Evolutionary conservation across 2,329 filamentous ascomycete genomes (phyloP), one percentile per base, ranked within the genome.

Genomic region (Aureobasidium uvarum): DNA sequence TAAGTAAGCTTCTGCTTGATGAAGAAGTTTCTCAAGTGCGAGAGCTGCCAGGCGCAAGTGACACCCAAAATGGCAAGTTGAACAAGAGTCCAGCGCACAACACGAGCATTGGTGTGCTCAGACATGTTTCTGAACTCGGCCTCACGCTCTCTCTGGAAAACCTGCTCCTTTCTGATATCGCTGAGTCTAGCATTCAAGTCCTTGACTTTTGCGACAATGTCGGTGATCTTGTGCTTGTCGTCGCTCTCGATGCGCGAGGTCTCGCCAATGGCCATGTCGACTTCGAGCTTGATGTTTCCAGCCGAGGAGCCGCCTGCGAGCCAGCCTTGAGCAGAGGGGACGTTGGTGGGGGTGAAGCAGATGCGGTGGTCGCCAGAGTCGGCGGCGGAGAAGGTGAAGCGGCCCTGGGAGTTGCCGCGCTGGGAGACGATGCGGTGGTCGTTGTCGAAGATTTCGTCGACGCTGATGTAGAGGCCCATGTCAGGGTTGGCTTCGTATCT

Each of bases 1-100:
- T 86, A 99, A 67, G 95, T 98, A 77, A 99, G 87, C 85, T 99
- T 99, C 83, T 98, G 94, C 85, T 99, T 99, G 83, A 99, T 99
- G 83, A 99, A 99, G 85, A 99, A 99, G 54, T 91, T 90, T 71
- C 95, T 86, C 72, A 99, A 85, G 80, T 99, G 94, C 63, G 92
- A 96, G 54, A 99, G 83, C 79, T 99, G 95, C 95, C 95, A 99
- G 68, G 92, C 91, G 80, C 95, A 99, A 39, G 95, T 96, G 65
- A 89, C 83, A 64, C 88, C 91, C 63, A 99, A 83, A 43, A 98
- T 86, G 62, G 87, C 84, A 67, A 98, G 81, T 79, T 99, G 95
- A 71, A 98, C 89, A 70, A 97, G 74, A 70, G 95, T 94, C 94
- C 95, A 99, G 72, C 92, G 88, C 59, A 98, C 87, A 69, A 98